A percentile compares a stretch with the other conserved stretches of the same genome.
Conservation (phyloP, 768 basidiomycete genomes). For the Phaffia tasmanica region DNA sequence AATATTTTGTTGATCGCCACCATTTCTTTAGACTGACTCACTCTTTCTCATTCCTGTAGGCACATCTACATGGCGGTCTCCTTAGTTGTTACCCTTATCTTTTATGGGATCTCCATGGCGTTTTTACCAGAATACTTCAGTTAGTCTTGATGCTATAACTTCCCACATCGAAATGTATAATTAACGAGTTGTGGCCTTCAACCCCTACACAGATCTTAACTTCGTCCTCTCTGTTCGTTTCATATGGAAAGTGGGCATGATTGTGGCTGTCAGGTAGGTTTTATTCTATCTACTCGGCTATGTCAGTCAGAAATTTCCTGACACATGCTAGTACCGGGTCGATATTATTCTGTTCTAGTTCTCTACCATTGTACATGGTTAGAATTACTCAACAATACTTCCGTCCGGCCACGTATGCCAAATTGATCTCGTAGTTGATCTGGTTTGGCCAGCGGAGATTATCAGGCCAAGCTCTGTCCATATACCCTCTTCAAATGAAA, state of each 20-base stretch:
- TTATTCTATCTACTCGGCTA: no score
- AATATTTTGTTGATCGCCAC: background rate
- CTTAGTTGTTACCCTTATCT: constrained; percentile 72
- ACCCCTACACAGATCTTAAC: constrained; percentile 55
- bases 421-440: constrained; percentile 43
- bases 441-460: no score
- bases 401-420: constrained; percentile 86
- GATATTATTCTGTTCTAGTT: constrained; percentile 42
- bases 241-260: constrained; percentile 87
- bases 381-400: constrained; percentile 75
- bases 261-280: constrained; percentile 58
- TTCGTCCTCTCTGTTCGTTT: constrained; percentile 83
- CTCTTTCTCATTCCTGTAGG: constrained; percentile 42
- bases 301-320: no score
- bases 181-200: constrained; percentile 14
- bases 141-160: constrained; percentile 40
- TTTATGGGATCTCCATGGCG: constrained; percentile 82
- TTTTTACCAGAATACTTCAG: constrained; percentile 97
- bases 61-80: constrained; percentile 90
- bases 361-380: constrained; percentile 80
- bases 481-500: no score
- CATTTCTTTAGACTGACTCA: background rate
- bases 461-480: no score
- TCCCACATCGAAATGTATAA: background rate
- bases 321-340: background rate